A percentile compares a stretch with the other conserved stretches of the same genome.
phyloP scores from a whole-genome alignment of 257 asterid genomes.

The Solanum medicagineum region DNA sequence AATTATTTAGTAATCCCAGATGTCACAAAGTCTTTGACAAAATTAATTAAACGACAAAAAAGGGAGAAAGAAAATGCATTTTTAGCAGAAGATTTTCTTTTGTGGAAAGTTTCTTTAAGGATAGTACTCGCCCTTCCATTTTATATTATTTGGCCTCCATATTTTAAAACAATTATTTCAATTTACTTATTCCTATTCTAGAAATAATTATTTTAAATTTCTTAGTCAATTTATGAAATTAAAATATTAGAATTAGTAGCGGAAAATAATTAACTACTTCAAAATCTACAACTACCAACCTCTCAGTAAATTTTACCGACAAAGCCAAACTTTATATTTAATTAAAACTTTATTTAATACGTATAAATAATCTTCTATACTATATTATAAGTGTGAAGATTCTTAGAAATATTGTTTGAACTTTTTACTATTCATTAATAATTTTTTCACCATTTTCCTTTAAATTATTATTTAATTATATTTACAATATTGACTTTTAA shows the following conservation, averaged over 20 bases:
- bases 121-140: background rate
- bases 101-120: background rate
- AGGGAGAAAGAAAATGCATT: background rate
- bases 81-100: background rate
- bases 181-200: no score
- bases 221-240: no score
- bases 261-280: background rate
- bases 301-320: background rate
- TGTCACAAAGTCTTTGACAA: background rate
- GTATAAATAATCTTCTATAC: background rate
- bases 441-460: no score
- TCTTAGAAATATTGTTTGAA: no score
- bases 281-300: background rate
- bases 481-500: no score
- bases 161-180: no score
- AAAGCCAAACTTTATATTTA: background rate
- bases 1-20: background rate
- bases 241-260: background rate
- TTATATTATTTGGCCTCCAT: no score
- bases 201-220: no score
- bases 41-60: slow-evolving; percentile 6
- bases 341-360: background rate
- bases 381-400: no score
- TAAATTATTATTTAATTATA: no score
- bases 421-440: no score